phyloP scores from a whole-genome alignment of 1,284 basidiomycete genomes.

The Ceratobasidium sp. region DNA sequence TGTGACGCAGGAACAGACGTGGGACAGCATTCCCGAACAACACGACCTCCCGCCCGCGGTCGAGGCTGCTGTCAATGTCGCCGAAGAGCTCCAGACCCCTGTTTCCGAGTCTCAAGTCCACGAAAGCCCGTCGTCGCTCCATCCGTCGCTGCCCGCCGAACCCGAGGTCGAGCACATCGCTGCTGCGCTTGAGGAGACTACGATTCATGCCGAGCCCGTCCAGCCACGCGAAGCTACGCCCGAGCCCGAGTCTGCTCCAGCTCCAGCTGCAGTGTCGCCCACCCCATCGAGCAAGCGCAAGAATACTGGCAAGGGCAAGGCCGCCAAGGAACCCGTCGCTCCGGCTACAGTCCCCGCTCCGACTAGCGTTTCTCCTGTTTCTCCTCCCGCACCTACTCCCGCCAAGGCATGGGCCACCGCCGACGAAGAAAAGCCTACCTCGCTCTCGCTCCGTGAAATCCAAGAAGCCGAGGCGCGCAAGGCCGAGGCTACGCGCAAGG shows the following conservation, averaged over 20 bases:
- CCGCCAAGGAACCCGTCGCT: constrained; percentile 40
- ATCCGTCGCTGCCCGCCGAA: constrained; percentile 37
- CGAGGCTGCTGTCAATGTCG: constrained; percentile 23
- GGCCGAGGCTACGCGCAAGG: constrained; percentile 66
- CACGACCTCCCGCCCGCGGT: constrained; percentile 1
- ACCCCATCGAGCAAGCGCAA: constrained; percentile 38
- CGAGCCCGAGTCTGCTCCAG: constrained; percentile 41
- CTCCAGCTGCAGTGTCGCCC: constrained; percentile 40
- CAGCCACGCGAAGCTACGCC: background rate
- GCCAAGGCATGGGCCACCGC: constrained; percentile 36
- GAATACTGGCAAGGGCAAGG: constrained; percentile 45
- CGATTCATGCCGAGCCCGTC: background rate
- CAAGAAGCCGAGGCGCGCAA: constrained; percentile 89
- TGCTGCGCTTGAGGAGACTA: constrained; percentile 6
- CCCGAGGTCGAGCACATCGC: constrained; percentile 32
- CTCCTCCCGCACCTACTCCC: constrained; percentile 44
- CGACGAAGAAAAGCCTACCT: constrained; percentile 40
- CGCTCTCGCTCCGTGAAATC: constrained; percentile 89
- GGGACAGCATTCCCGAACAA: background rate
- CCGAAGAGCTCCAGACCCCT: constrained; percentile 4
- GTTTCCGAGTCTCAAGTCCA: constrained; percentile 6
- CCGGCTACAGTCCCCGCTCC: constrained; percentile 40
- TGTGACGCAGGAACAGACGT: background rate
- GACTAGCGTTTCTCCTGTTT: constrained; percentile 40
- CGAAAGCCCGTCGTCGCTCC: constrained; percentile 7